Evolutionary conservation across 257 asterid genomes (phyloP).

Genomic region (Solanum ossicruentum): DNA sequence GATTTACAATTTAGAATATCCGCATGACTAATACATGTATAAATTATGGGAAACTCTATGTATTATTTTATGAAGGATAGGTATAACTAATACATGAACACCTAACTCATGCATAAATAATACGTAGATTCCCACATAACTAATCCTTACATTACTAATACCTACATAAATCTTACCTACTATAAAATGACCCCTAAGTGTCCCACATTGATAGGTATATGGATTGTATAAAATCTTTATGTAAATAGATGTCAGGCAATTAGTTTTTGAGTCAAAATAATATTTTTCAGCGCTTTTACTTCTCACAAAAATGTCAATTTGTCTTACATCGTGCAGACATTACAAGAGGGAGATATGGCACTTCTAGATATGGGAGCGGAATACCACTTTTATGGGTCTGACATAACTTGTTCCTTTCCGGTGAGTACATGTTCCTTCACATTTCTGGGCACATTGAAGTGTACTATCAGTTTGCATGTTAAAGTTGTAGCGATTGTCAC

Average conservation of each 20-base stretch:
- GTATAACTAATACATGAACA: too few relatives aligned
- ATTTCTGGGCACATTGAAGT: background rate
- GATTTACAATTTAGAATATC: too few relatives aligned
- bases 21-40: too few relatives aligned
- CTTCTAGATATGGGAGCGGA: slow-evolving; percentile 98
- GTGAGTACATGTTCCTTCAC: slow-evolving; percentile 28
- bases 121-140: too few relatives aligned
- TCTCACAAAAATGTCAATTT: background rate
- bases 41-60: too few relatives aligned
- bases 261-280: background rate
- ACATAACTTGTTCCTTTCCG: slow-evolving; percentile 93
- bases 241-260: background rate
- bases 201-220: background rate
- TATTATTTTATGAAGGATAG: too few relatives aligned
- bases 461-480: background rate
- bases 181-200: background rate
- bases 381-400: slow-evolving; percentile 91
- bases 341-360: slow-evolving; percentile 90
- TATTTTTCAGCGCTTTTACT: background rate
- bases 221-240: background rate
- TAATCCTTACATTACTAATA: too few relatives aligned
- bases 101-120: too few relatives aligned
- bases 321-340: slow-evolving; percentile 26
- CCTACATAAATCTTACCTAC: background rate
- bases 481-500: background rate